Conservation (phyloP, 202 grass and related monocot species). For the Cymbopogon flexuosus region DNA sequence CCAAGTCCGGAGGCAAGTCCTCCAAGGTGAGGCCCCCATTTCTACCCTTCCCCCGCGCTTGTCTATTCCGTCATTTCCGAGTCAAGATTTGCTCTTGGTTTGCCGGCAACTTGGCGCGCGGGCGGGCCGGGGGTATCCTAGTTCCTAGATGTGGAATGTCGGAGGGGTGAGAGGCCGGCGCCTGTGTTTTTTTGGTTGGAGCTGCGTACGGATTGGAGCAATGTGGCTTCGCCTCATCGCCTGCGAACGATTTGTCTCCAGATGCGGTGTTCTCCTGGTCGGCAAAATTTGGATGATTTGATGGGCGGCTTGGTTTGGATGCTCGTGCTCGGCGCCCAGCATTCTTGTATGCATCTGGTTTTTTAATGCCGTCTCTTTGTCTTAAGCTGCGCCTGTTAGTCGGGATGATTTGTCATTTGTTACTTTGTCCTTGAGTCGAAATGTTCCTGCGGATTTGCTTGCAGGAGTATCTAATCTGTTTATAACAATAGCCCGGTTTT, state of each 20-base stretch:
- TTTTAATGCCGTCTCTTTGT: slow-evolving; percentile 33
- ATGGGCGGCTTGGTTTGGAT: slow-evolving; percentile 27
- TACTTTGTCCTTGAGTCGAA: slow-evolving; percentile 22
- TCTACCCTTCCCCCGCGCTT: background rate
- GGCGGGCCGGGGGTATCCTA: background rate
- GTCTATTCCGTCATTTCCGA: background rate
- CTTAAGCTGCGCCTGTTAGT: slow-evolving; percentile 19
- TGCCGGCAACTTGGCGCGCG: background rate
- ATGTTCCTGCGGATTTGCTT: background rate
- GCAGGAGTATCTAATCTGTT: background rate
- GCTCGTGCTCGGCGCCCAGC: background rate
- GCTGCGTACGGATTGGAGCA: slow-evolving; percentile 13
- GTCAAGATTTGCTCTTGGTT: slow-evolving; percentile 24
- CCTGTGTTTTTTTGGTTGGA: background rate
- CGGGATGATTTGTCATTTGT: slow-evolving; percentile 32
- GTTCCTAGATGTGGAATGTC: slow-evolving; percentile 22
- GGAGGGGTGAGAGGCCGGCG: background rate
- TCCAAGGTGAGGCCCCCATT: slow-evolving; percentile 48
- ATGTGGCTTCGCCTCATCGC: slow-evolving; percentile 29
- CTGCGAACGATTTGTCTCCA: slow-evolving; percentile 27
- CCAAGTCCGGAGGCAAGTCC: slow-evolving; percentile 60
- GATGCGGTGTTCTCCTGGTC: slow-evolving; percentile 7
- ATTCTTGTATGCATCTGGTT: slow-evolving; percentile 30
- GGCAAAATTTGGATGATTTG: slow-evolving; percentile 26
- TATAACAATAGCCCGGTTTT: background rate